A percentile compares a stretch with the other conserved stretches of the same genome.
Conservation (phyloP, 2,329 filamentous ascomycete species). For the Penicillium palitans region DNA sequence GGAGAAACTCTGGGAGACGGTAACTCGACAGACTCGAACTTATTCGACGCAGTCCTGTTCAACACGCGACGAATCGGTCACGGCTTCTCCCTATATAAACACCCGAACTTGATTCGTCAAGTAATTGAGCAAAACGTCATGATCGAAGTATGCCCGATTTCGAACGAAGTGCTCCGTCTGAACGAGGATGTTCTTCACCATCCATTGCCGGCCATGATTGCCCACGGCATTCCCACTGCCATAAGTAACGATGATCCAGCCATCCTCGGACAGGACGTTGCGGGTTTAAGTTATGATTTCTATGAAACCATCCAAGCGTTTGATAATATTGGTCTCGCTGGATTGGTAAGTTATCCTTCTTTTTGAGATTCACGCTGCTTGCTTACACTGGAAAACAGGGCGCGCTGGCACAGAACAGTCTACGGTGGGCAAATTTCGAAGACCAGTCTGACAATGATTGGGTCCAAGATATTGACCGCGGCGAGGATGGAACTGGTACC, state of each 20-base stretch:
- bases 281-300: slow-evolving; percentile 85
- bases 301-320: slow-evolving; percentile 89
- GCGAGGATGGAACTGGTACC: slow-evolving; percentile 65
- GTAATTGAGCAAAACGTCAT: slow-evolving; percentile 83
- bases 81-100: slow-evolving; percentile 82
- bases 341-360: background rate
- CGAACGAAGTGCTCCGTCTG: slow-evolving; percentile 80
- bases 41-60: slow-evolving; percentile 82
- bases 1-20: slow-evolving; percentile 86
- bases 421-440: slow-evolving; percentile 82
- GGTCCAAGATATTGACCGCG: slow-evolving; percentile 70
- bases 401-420: slow-evolving; percentile 79
- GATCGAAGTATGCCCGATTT: slow-evolving; percentile 84
- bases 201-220: slow-evolving; percentile 76
- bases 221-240: slow-evolving; percentile 75
- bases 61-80: slow-evolving; percentile 85
- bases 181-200: slow-evolving; percentile 73
- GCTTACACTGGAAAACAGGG: slow-evolving; percentile 10
- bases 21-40: slow-evolving; percentile 72
- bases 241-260: slow-evolving; percentile 89
- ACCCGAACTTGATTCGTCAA: slow-evolving; percentile 81
- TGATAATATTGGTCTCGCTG: slow-evolving; percentile 67
- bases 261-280: slow-evolving; percentile 77
- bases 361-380: background rate
- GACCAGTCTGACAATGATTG: slow-evolving; percentile 70